These are phyloP conservation scores for Funneliformis mosseae DNA, from an alignment of 192 early-diverging fungal genomes.

Conservation along the genomic window DNA sequence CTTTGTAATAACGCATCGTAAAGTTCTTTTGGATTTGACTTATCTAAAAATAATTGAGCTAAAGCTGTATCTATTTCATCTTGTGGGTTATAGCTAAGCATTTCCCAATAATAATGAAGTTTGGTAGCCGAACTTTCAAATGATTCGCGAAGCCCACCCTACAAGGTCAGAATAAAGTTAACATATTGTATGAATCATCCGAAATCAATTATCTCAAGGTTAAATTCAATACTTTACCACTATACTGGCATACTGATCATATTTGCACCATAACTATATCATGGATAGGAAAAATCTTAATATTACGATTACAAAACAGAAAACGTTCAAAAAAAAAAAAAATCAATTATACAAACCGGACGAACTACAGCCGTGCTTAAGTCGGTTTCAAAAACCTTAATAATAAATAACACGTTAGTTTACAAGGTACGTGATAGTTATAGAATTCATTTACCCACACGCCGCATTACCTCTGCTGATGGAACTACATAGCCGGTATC, in stretches of 20 bases:
- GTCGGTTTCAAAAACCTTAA: conserved; percentile 21
- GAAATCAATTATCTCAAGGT: not conserved
- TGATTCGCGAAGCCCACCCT: not conserved
- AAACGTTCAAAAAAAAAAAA: not conserved
- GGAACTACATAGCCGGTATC: conserved; percentile 3
- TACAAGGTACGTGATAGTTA: not conserved
- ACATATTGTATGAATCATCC: not conserved
- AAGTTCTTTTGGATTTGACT: conserved; percentile 19
- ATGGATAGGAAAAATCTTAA: not conserved
- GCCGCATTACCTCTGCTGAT: conserved; percentile 20
- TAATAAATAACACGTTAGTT: not conserved
- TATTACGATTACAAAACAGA: not conserved
- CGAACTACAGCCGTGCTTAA: conserved; percentile 22
- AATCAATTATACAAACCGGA: conserved; percentile 31
- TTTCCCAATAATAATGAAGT: conserved; percentile 32
- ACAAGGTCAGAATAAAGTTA: not conserved
- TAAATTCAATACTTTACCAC: not conserved
- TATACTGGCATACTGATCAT: not conserved
- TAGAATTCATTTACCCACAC: too few species aligned
- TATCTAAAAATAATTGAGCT: conserved; percentile 21
- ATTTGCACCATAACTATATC: conserved; percentile 28
- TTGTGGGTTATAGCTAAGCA: not conserved
- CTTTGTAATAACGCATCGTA: conserved; percentile 7
- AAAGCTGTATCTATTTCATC: conserved; percentile 29
- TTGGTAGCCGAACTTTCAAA: conserved; percentile 24